Conservation (phyloP, 2,329 filamentous ascomycete genomes). For the Pseudopyrenochaeta lycopersici region DNA sequence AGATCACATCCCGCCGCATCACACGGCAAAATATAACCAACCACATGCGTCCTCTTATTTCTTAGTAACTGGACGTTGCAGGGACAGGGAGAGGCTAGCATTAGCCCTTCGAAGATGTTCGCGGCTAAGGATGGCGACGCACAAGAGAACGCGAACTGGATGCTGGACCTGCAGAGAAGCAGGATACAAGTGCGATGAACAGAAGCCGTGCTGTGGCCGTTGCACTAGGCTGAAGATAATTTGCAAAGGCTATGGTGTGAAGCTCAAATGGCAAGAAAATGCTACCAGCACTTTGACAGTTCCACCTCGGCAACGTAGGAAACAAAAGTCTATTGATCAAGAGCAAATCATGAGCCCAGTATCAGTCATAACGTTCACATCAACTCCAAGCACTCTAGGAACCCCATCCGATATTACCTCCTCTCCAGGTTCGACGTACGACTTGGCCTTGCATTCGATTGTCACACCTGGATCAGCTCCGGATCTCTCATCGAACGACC, state of each 20-base stretch:
- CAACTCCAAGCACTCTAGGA: conserved; percentile 10
- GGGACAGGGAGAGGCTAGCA: neutral
- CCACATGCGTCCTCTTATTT: neutral
- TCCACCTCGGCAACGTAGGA: conserved; percentile 23
- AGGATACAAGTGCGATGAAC: conserved; percentile 45
- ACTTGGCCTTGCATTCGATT: conserved; percentile 10
- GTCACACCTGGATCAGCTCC: conserved; percentile 10
- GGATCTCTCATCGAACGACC: conserved; percentile 27
- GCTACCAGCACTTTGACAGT: conserved; percentile 17
- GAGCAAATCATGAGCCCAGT: conserved; percentile 16
- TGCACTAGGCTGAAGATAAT: conserved; percentile 38
- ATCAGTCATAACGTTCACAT: conserved; percentile 23
- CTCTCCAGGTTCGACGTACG: conserved; percentile 17
- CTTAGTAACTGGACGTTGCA: neutral
- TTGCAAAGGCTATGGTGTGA: conserved; percentile 42
- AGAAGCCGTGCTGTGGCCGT: conserved; percentile 38
- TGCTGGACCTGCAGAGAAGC: conserved; percentile 46
- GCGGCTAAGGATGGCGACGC: conserved; percentile 22
- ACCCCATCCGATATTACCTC: conserved; percentile 3
- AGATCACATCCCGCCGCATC: neutral
- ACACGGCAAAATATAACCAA: neutral
- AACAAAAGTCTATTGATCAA: conserved; percentile 18
- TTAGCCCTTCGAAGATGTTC: conserved; percentile 9
- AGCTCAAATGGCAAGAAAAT: conserved; percentile 39
- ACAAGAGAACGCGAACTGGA: conserved; percentile 40